Conservation (phyloP, 2,329 filamentous ascomycete species). For the Endoconidiophora polonica region DNA sequence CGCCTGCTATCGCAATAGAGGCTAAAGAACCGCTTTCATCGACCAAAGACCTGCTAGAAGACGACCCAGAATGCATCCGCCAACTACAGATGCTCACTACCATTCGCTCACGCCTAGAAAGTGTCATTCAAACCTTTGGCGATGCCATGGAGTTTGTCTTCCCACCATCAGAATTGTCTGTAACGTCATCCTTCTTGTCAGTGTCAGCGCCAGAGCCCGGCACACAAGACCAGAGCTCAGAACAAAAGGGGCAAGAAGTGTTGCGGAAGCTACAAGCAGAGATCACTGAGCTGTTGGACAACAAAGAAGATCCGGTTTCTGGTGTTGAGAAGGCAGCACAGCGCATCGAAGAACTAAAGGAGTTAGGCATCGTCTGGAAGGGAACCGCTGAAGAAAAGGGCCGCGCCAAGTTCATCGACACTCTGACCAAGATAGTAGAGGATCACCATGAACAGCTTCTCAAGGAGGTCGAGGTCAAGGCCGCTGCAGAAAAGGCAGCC, state of each 20-base stretch:
- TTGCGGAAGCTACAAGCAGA: conserved; percentile 54
- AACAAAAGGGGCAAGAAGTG: conserved; percentile 78
- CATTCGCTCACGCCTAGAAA: conserved; percentile 70
- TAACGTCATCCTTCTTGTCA: conserved; percentile 73
- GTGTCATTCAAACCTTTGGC: conserved; percentile 80
- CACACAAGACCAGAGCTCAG: conserved; percentile 45
- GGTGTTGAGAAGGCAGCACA: conserved; percentile 59
- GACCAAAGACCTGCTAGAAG: conserved; percentile 9
- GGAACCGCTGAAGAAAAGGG: conserved; percentile 93
- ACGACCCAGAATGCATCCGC: conserved; percentile 51
- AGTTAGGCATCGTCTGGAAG: conserved; percentile 70
- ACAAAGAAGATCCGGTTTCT: conserved; percentile 37
- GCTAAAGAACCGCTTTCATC: conserved; percentile 5
- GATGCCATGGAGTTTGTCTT: conserved; percentile 92
- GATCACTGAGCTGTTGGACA: conserved; percentile 48
- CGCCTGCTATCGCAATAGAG: conserved; percentile 9
- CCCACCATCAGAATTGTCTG: conserved; percentile 70
- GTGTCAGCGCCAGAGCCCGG: conserved; percentile 72
- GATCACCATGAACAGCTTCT: conserved; percentile 44
- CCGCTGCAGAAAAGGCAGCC: conserved; percentile 20
- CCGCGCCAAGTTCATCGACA: conserved; percentile 63
- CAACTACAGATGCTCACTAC: conserved; percentile 69
- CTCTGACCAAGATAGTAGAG: conserved; percentile 65
- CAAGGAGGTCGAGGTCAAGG: conserved; percentile 32
- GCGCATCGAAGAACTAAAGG: conserved; percentile 61